These are phyloP conservation scores for Nicotiana knightiana DNA, from an alignment of 257 asterid species.

Conservation along the genomic window DNA sequence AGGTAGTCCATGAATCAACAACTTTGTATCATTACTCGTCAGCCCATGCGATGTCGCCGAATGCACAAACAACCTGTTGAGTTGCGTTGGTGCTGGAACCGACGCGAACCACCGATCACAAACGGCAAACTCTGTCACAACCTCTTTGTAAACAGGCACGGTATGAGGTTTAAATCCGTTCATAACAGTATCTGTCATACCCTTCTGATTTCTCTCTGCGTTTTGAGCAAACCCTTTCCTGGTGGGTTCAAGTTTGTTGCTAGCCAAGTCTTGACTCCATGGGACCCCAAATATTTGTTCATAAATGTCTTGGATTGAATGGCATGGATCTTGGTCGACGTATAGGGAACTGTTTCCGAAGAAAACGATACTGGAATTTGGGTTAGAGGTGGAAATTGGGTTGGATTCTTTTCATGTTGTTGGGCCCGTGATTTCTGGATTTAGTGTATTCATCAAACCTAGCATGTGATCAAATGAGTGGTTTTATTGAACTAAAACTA, in stretches of 20 bases:
- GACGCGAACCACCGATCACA: slow-evolving; percentile 78
- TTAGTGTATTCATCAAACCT: slow-evolving; percentile 73
- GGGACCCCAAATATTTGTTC: slow-evolving; percentile 51
- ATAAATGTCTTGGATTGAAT: slow-evolving; percentile 48
- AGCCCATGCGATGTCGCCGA: slow-evolving; percentile 66
- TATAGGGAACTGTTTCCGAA: slow-evolving; percentile 34
- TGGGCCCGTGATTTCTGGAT: slow-evolving; percentile 62
- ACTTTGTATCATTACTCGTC: slow-evolving; percentile 29
- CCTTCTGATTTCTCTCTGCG: slow-evolving; percentile 37
- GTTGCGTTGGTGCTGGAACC: slow-evolving; percentile 15
- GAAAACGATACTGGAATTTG: slow-evolving; percentile 20
- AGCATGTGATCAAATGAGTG: slow-evolving; percentile 73
- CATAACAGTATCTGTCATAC: slow-evolving; percentile 54
- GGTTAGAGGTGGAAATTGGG: slow-evolving; percentile 39
- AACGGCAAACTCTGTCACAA: slow-evolving; percentile 56
- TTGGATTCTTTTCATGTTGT: slow-evolving; percentile 57
- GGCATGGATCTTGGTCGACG: slow-evolving; percentile 72
- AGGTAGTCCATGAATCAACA: slow-evolving; percentile 47
- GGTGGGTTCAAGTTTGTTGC: slow-evolving; percentile 21
- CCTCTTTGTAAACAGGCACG: slow-evolving; percentile 43
- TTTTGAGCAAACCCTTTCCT: slow-evolving; percentile 65
- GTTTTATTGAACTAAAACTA: slow-evolving; percentile 67
- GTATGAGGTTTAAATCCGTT: slow-evolving; percentile 55
- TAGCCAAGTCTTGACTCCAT: slow-evolving; percentile 32
- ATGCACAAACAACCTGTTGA: slow-evolving; percentile 41